Percentiles rank a stretch among this genome's conserved stretches.
phyloP scores from a whole-genome alignment of 2,329 filamentous ascomycete genomes.

The Botrytis galanthina region DNA sequence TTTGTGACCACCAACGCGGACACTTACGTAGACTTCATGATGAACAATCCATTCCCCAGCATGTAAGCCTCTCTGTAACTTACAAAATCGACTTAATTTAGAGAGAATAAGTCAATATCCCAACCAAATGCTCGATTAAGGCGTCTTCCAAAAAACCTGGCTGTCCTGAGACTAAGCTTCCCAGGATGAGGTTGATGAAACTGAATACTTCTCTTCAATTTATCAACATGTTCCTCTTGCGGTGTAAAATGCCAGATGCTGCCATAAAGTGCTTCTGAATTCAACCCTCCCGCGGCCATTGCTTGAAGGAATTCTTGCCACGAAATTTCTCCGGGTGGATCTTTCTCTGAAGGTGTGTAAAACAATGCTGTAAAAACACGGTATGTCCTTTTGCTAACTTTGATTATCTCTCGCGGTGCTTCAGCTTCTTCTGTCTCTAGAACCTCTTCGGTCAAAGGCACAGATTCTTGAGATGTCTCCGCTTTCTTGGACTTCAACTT shows the following conservation, averaged over 20 bases:
- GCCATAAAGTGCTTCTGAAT: not conserved
- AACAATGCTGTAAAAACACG: not conserved
- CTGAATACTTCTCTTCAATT: not conserved
- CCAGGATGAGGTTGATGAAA: constrained; percentile 9
- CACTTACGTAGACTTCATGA: not conserved
- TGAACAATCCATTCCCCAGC: not conserved
- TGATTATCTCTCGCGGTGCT: not conserved
- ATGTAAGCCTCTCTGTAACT: not conserved
- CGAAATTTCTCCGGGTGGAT: not conserved
- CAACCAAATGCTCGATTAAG: not conserved
- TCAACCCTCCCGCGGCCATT: not conserved
- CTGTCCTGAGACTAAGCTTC: not conserved
- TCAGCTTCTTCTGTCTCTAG: not conserved
- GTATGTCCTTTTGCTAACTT: not conserved
- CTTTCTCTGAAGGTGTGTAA: not conserved
- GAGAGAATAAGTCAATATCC: not conserved
- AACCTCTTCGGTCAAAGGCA: not conserved
- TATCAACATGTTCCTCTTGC: not conserved
- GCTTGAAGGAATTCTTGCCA: not conserved
- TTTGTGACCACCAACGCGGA: not conserved
- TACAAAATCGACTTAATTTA: too few species aligned
- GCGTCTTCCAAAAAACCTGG: not conserved
- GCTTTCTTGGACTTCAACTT: not conserved
- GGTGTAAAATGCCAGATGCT: not conserved
- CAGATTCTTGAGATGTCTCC: too few species aligned